Conservation (phyloP, 306 rosid genomes). For the Alnus glutinosa region DNA sequence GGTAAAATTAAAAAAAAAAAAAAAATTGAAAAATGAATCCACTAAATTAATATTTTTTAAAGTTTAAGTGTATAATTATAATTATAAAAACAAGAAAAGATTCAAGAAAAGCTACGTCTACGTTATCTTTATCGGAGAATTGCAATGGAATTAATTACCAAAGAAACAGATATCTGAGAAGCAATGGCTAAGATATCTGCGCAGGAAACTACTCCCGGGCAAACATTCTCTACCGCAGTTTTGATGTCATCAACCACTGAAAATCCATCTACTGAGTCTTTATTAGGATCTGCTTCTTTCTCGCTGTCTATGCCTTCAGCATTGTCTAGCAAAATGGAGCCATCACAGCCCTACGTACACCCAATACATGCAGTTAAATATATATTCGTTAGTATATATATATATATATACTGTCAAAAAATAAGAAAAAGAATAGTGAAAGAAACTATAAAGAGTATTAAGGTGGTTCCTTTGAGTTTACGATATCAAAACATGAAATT, state of each 20-base stretch:
- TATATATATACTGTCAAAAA: too few relatives aligned
- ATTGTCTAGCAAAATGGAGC: constrained; percentile 41
- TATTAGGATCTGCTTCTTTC: constrained; percentile 21
- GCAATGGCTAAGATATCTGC: constrained; percentile 51
- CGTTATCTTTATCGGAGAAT: too few relatives aligned
- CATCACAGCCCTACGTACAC: constrained; percentile 48
- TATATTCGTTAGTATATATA: background rate
- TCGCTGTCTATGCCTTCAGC: constrained; percentile 33
- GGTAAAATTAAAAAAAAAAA: too few relatives aligned
- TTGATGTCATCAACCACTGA: constrained; percentile 43
- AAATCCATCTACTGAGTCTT: constrained; percentile 20
- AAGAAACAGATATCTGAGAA: constrained; percentile 26
- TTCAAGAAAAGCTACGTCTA: background rate
- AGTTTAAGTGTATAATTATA: too few relatives aligned
- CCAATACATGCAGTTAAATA: background rate
- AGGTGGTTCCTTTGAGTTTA: too few relatives aligned
- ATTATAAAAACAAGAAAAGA: too few relatives aligned
- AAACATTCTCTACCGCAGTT: constrained; percentile 43
- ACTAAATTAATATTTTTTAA: too few relatives aligned
- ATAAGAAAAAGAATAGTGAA: background rate
- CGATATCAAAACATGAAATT: too few relatives aligned
- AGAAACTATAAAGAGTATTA: background rate
- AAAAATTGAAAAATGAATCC: too few relatives aligned
- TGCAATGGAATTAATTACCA: constrained; percentile 22
- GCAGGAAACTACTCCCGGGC: constrained; percentile 54